Base-by-base conservation (phyloP, 78 protist species). In the slime mould (Dictyostelium discoideum) region DNA sequence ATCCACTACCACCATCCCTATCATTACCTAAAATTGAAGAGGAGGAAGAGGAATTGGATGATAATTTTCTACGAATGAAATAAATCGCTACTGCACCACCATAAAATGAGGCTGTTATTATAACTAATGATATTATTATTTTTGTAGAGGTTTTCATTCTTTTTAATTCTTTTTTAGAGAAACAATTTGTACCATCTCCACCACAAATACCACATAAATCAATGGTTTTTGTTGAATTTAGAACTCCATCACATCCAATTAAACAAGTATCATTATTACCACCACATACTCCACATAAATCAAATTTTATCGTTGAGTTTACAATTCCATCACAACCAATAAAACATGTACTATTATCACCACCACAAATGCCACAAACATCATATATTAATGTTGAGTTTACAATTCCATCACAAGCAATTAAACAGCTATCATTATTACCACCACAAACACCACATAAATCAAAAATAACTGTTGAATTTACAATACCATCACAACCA, bases 401-500 rank as follows among this genome's bases (percentile, higher is more conserved):
- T 11, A 18, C 6, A 24, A 82, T 44, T 54, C 96, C 96, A 83
- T 67, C 92, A 39, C 96, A 93, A n/a, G 92, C 92, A 50, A 82
- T 40, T 20, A 22, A 6, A 83, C 57, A 42, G 2, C 57, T 82
- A 11, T 6, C 9, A 32, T 89, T 89, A 22, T 65, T 77, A 0
- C 95, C 96, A 6, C 92, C 94, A 90, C 98, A 97, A 9, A 92
- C 87, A 22, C 97, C 97, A 85, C 98, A 97, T 16, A 3, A 32
- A 69, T 97, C 97, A 22, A 78, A 26, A 14, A 22, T 32, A 9
- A 1, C 3, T 32, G 72, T 76, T 20, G 93, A 83, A 76, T 88
- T 84, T 16, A 90, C 96, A 18, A 90, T 80, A 18, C 98, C 97
- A 81, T 97, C 98, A 54, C 98, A 97, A 0, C 98, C 98, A 54